Evolutionary conservation across 164 flowering plant genomes (phyloP).

Genomic region (Vitis rupestris): DNA sequence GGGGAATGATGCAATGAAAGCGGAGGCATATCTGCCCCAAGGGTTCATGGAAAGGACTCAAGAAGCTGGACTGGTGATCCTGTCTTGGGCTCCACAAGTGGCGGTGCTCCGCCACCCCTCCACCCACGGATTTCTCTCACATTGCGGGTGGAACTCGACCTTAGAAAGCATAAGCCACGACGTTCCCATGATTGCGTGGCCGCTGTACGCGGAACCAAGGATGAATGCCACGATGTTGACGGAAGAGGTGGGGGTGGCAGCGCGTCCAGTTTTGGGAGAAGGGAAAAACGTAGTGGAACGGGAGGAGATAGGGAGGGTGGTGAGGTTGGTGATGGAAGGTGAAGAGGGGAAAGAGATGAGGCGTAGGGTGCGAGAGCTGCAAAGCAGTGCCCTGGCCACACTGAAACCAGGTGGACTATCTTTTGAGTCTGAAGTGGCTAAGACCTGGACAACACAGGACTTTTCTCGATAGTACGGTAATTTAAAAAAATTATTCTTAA

Average conservation of each 20-base stretch:
- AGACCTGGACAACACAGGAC: conserved; percentile 8
- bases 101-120: conserved; percentile 38
- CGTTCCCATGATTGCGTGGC: conserved; percentile 60
- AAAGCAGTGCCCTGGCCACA: conserved; percentile 17
- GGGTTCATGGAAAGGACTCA: conserved; percentile 41
- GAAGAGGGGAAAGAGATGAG: conserved; percentile 28
- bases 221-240: conserved; percentile 47
- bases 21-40: conserved; percentile 31
- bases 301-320: conserved; percentile 38
- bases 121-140: conserved; percentile 44
- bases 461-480: no score
- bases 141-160: conserved; percentile 63
- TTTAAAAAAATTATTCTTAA: no score
- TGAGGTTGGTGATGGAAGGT: conserved; percentile 34
- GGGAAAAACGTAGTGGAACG: conserved; percentile 16
- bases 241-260: conserved; percentile 40
- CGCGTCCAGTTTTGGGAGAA: conserved; percentile 9
- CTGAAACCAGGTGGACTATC: conserved; percentile 32
- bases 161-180: conserved; percentile 44
- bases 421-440: conserved; percentile 7
- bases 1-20: conserved; percentile 15
- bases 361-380: conserved; percentile 21
- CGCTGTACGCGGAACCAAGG: conserved; percentile 56
- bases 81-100: conserved; percentile 48
- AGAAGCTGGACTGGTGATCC: conserved; percentile 35